A percentile compares a stretch with the other conserved stretches of the same genome.
Evolutionary conservation across 768 basidiomycete species (phyloP).

Genomic region (Mycena epipterygia): DNA sequence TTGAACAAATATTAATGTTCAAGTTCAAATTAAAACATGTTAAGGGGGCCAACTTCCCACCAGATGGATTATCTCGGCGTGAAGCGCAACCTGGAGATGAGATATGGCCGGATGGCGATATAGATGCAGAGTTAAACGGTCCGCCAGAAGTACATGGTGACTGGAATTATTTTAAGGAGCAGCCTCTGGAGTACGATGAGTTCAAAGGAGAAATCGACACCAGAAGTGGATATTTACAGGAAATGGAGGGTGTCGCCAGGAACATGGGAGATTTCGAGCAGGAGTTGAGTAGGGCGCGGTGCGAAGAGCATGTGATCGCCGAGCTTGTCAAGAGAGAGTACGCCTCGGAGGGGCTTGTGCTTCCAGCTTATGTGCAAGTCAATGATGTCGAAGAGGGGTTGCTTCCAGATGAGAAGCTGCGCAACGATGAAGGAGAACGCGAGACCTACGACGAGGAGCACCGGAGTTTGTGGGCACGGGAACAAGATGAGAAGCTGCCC

Average conservation of each 20-base stretch:
- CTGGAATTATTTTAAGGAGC: constrained; percentile 1
- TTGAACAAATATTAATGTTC: too few species aligned
- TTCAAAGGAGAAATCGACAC: constrained; percentile 27
- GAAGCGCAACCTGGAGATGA: too few species aligned
- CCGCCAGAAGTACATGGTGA: background rate
- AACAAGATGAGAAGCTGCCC: background rate
- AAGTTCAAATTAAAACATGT: too few species aligned
- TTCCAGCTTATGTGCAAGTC: background rate
- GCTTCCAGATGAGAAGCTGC: background rate
- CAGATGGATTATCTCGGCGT: too few species aligned
- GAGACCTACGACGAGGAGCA: constrained; percentile 7
- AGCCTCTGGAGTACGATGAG: constrained; percentile 12
- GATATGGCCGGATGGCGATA: too few species aligned
- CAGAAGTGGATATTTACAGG: constrained; percentile 13
- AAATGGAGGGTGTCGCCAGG: background rate
- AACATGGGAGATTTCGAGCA: background rate
- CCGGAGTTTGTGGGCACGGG: background rate
- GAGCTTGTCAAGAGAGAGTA: background rate
- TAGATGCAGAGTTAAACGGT: too few species aligned
- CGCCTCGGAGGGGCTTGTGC: background rate
- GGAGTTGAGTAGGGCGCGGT: too few species aligned
- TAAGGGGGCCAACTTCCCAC: too few species aligned
- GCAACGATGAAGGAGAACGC: constrained; percentile 17
- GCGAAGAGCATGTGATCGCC: background rate
- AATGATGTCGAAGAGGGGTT: background rate